These are phyloP conservation scores for Flaveria floridana DNA, from an alignment of 140 eudicot species.

Conservation along the genomic window DNA sequence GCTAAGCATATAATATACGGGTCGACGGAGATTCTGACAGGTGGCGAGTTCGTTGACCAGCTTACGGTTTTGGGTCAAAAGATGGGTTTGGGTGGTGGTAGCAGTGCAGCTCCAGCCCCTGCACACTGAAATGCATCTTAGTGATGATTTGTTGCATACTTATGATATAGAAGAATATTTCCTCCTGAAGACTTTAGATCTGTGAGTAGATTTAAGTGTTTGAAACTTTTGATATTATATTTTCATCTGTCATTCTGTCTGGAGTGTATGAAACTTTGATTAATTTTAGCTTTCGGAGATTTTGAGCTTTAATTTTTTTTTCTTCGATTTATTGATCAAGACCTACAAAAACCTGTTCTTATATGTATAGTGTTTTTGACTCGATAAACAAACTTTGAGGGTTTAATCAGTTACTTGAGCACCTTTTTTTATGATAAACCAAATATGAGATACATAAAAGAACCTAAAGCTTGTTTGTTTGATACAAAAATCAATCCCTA, in stretches of 20 bases:
- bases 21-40: conserved; percentile 83
- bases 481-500: neutral
- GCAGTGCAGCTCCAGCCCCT: conserved; percentile 27
- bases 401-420: neutral
- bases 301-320: neutral
- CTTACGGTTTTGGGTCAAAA: conserved; percentile 80
- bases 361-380: no score
- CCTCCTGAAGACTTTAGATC: conserved; percentile 8
- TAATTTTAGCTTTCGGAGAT: neutral
- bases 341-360: neutral
- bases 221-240: neutral
- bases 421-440: neutral
- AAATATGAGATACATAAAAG: neutral
- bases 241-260: neutral
- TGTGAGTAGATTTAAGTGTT: conserved; percentile 23
- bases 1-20: conserved; percentile 76
- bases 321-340: neutral
- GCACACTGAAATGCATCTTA: conserved; percentile 18
- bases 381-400: no score
- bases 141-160: conserved; percentile 2
- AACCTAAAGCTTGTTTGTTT: conserved; percentile 2
- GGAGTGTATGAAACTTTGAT: conserved; percentile 4
- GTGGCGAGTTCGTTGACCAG: conserved; percentile 89
- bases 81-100: conserved; percentile 73
- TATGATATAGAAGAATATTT: conserved; percentile 14